Evolutionary conservation across 805 yeast species (phyloP), one percentile per base, ranked within the genome.

Genomic region (Suhomyces sp.): DNA sequence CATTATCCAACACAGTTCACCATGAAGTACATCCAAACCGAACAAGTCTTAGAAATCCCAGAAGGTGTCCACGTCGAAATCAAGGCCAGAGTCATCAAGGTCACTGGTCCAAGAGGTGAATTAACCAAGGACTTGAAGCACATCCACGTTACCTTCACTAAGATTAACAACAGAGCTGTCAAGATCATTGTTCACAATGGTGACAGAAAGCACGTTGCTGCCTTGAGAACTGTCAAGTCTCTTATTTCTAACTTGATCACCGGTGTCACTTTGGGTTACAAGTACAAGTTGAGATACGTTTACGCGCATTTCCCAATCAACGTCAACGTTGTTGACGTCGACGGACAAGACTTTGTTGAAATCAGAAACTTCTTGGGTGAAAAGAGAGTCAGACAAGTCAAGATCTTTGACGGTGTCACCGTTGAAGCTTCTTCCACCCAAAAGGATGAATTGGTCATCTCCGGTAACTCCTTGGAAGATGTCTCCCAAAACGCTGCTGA

Each of bases 251-350:
- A 94, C 89, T 79, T 94, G 85, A 78, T 94, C 80, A 89, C 88
- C 65, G 99, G 99, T 88, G 99, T 94, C 75, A 94, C 99, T 77
- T 86, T 86, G 83, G 99, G 98, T 80, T 93, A 81, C 96, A 86
- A 89, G 82, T 94, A 94, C 94, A 94, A 94, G 89, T 87, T 94
- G 97, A 91, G 98, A 85, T 92, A 90, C 79, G 99, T 94, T 62
- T 96, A 93, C 76, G 99, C 99, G 86, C 99, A 94, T 89, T 94
- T 94, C 97, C 99, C 99, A 78, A 94, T 96, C 81, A 94, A 94
- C 81, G 97, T 94, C 66, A 93, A 92, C 84, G 77, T 91, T 65
- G 75, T 88, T 73, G 89, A 88, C 63, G 80, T 82, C 69, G 93
- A 93, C 54, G 89, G 88, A 65, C 67, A 74, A 49, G 78, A 82